These are phyloP conservation scores for Entomortierella parvispora DNA, from an alignment of 192 early-diverging fungal species.

Conservation along the genomic window DNA sequence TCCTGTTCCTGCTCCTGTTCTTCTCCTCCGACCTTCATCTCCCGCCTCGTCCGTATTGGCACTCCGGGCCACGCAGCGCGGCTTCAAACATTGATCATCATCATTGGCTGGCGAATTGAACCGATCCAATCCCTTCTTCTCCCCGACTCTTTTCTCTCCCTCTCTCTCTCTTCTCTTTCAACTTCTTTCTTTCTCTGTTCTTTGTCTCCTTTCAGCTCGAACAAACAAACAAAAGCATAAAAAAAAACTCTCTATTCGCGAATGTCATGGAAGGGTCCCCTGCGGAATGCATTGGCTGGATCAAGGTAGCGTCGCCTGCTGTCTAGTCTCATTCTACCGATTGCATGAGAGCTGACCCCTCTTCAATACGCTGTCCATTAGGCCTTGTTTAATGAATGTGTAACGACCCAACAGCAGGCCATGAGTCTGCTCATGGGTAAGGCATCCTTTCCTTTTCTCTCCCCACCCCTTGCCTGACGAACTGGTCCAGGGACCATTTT, in stretches of 20 bases:
- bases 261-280: conserved; percentile 29
- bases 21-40: not conserved
- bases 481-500: not conserved
- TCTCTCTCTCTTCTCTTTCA: not conserved
- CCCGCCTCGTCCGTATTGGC: not conserved
- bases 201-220: not conserved
- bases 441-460: not conserved
- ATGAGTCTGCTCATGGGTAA: conserved; percentile 53
- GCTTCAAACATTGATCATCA: too few species aligned
- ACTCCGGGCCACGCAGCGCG: too few species aligned
- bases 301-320: conserved; percentile 17
- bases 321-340: not conserved
- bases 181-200: not conserved
- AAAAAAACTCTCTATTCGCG: not conserved
- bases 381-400: conserved; percentile 62
- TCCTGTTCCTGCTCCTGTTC: too few species aligned
- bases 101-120: not conserved
- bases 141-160: not conserved
- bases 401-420: conserved; percentile 51
- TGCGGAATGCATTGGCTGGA: conserved; percentile 42
- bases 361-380: too few species aligned
- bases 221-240: too few species aligned
- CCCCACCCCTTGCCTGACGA: not conserved
- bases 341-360: too few species aligned
- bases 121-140: not conserved